phyloP scores from a whole-genome alignment of 2,329 filamentous ascomycete species.

The Nectriaceae sp. region DNA sequence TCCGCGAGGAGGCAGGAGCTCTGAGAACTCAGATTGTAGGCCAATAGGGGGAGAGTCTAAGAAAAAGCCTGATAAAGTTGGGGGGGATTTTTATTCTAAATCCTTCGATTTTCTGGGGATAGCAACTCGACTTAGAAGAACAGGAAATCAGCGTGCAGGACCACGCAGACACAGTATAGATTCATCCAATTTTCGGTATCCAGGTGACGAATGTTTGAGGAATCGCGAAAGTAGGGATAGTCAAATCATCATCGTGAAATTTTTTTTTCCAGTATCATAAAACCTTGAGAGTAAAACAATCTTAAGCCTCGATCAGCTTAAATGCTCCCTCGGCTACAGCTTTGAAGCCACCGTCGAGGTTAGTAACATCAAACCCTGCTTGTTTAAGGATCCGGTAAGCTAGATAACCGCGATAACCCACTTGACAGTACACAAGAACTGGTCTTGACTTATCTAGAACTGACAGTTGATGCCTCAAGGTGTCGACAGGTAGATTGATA shows the following conservation, averaged over 20 bases:
- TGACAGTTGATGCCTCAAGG: neutral
- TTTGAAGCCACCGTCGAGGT: neutral
- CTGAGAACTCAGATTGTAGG: too few relatives aligned
- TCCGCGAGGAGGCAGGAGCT: too few relatives aligned
- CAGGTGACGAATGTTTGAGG: too few relatives aligned
- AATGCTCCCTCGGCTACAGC: neutral
- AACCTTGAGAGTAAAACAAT: slow-evolving; percentile 4
- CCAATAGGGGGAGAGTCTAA: too few relatives aligned
- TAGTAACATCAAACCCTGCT: neutral
- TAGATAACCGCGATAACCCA: neutral
- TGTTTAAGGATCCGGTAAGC: neutral
- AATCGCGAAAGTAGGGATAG: too few relatives aligned
- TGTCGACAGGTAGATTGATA: slow-evolving; percentile 7
- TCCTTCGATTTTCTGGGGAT: too few relatives aligned
- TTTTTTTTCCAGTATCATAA: slow-evolving; percentile 1
- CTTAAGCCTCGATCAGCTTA: slow-evolving; percentile 5
- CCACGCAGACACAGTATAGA: too few relatives aligned
- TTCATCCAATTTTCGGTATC: too few relatives aligned
- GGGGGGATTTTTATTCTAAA: too few relatives aligned
- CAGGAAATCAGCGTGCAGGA: too few relatives aligned
- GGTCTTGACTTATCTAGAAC: neutral
- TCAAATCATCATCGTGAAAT: slow-evolving; percentile 8
- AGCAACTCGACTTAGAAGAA: too few relatives aligned
- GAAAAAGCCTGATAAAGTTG: too few relatives aligned
- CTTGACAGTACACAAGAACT: neutral